Conservation (phyloP, 148 eudicot genomes). For the Nepenthes mirabilis region DNA sequence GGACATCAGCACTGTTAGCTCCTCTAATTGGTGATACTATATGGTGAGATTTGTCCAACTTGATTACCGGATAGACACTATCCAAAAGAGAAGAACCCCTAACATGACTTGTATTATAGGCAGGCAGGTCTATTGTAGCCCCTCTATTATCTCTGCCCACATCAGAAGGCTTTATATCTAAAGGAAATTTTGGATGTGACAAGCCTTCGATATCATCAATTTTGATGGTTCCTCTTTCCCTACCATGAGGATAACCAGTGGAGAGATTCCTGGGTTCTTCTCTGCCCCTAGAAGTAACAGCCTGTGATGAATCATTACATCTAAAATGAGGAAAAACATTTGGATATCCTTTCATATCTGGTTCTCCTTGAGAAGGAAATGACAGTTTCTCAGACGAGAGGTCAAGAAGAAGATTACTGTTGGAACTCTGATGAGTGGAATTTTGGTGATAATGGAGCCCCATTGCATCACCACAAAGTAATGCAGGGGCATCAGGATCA, state of each 20-base stretch:
- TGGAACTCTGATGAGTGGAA: too few species aligned
- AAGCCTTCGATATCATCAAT: neutral
- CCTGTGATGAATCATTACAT: neutral
- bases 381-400: too few species aligned
- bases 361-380: too few species aligned
- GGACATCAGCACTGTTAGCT: neutral
- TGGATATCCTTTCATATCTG: neutral
- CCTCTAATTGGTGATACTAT: neutral
- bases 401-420: too few species aligned
- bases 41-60: neutral
- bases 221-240: neutral
- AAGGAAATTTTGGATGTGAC: neutral
- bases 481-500: neutral
- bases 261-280: too few species aligned
- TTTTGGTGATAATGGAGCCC: too few species aligned
- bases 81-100: neutral
- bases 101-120: neutral
- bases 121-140: neutral
- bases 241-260: neutral
- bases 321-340: neutral
- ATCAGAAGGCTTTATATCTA: neutral
- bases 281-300: neutral
- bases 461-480: too few species aligned
- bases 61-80: neutral
- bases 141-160: neutral